These are phyloP conservation scores for Mortierella sp. DNA, from an alignment of 371 early-diverging fungal genomes.

Conservation along the genomic window DNA sequence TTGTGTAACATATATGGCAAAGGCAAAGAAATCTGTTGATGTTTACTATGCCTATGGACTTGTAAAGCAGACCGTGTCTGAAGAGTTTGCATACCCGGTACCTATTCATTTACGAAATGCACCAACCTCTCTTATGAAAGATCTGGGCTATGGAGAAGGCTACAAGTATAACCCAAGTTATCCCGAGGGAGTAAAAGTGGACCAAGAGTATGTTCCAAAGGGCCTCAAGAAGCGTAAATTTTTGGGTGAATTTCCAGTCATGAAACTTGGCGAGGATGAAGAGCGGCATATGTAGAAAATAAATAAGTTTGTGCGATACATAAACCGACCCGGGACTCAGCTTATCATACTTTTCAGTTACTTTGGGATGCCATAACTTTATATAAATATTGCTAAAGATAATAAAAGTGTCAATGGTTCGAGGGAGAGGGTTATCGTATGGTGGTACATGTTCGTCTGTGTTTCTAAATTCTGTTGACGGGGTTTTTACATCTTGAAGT, in stretches of 20 bases:
- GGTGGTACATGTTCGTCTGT: neutral
- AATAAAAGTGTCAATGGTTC: slow-evolving; percentile 9
- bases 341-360: neutral
- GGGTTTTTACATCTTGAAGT: slow-evolving; percentile 42
- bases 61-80: slow-evolving; percentile 71
- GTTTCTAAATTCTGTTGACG: neutral
- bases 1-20: slow-evolving; percentile 80
- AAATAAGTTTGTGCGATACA: neutral
- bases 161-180: slow-evolving; percentile 91
- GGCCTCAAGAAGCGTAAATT: slow-evolving; percentile 68
- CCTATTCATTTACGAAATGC: slow-evolving; percentile 91
- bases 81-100: slow-evolving; percentile 79
- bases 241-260: slow-evolving; percentile 56
- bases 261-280: slow-evolving; percentile 26
- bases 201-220: slow-evolving; percentile 84
- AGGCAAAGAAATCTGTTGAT: slow-evolving; percentile 86
- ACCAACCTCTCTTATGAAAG: slow-evolving; percentile 81
- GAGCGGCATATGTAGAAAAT: slow-evolving; percentile 18
- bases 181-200: slow-evolving; percentile 63
- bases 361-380: slow-evolving; percentile 2
- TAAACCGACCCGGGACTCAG: neutral
- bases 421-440: neutral
- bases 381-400: slow-evolving; percentile 6
- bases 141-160: slow-evolving; percentile 80
- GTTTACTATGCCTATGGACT: slow-evolving; percentile 77